Evolutionary conservation across 306 rosid genomes (phyloP), one percentile per base, ranked within the genome.

Genomic region (Dicorynia guianensis): DNA sequence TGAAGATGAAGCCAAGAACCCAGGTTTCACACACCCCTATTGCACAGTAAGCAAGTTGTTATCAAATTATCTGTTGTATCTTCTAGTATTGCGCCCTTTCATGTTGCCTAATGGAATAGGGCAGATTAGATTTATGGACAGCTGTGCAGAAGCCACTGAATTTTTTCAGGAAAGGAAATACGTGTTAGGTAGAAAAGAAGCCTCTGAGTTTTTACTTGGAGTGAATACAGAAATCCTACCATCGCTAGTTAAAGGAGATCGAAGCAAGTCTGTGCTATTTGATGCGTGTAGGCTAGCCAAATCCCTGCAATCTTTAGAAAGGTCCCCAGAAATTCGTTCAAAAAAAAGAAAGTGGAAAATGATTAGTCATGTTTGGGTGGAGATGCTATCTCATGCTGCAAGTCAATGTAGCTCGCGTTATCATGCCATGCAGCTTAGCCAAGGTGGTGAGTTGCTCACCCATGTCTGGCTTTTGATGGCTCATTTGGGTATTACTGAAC

Each of bases 381-480:
- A 79, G 56, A 72, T 72, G 69, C 6, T 79, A 5, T 64, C 39
- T 47, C 47, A 34, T 72, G 83, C 83, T 8, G 78, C 83, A 65
- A 39, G 77, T 43, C 62, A 79, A 8, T 71, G 78, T 47, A 18
- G 60, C 35, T 36, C 66, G 47, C 0, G 6, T 55, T 10, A 64
- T 0, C 83, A 79, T 65, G 74, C 72, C 3, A 55, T 44, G 18
- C 67, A 64, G 8, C 83, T 79, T 8, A 47, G 69, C 0, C 17
- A 7, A 38, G 83, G 64, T 25, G 79, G 83, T 0, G 74, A 79
- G 36, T 38, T 79, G 35, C 64, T 79, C 13, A 79, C 86, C 6
- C 83, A 74, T 73, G 77, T 78, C 4, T 83, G 81, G 80, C 80
- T 83, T 62, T 49, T 78, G 11, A 82, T 82, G 85, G 80, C 82